Evolutionary conservation across 2,329 filamentous ascomycete species (phyloP), one percentile per base, ranked within the genome.

Genomic region (Diaporthe ilicicola): DNA sequence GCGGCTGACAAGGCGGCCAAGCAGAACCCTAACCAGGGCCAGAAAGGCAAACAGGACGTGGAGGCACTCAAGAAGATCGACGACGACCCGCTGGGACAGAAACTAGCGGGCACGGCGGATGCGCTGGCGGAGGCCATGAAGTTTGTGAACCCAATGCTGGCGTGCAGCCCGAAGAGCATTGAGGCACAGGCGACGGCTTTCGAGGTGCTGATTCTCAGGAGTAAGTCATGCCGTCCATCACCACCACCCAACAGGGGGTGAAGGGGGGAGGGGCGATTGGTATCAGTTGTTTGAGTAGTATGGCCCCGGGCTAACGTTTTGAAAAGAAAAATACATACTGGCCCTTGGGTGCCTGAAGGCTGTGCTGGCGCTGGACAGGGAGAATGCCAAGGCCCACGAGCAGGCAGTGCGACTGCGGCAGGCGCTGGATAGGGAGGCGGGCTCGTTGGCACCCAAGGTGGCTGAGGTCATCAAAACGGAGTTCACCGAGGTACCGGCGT

Each of bases 81-180:
- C 76, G 89, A 93, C 24, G 96, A 99, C 81, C 95, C 96, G 32
- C 86, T 93, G 39, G 96, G 97, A 50, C 84, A 91, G 76, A 93
- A 93, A 81, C 86, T 98, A 70, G 89, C 93, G 22, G 89, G 93
- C 72, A 97, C 95, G 4, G 88, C 91, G 70, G 92, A 96, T 69
- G 95, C 96, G 10, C 83, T 99, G 54, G 91, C 90, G 59, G 94
- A 96, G 77, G 94, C 94, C 3, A 92, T 94, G 85, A 97, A 95
- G 81, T 97, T 96, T 79, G 81, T 99, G 70, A 86, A 82, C 19
- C 94, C 93, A 3, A 84, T 99, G 76, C 86, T 99, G 72, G 92
- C 97, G 80, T 92, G 91, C 77, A 95, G 91, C 77, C 92, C 94
- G 2, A 90, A 92, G 83, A 93, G 91, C 78, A 89, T 97, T 59